Base-by-base conservation (phyloP, 148 eudicot genomes). In the Rhododendron henanense region DNA sequence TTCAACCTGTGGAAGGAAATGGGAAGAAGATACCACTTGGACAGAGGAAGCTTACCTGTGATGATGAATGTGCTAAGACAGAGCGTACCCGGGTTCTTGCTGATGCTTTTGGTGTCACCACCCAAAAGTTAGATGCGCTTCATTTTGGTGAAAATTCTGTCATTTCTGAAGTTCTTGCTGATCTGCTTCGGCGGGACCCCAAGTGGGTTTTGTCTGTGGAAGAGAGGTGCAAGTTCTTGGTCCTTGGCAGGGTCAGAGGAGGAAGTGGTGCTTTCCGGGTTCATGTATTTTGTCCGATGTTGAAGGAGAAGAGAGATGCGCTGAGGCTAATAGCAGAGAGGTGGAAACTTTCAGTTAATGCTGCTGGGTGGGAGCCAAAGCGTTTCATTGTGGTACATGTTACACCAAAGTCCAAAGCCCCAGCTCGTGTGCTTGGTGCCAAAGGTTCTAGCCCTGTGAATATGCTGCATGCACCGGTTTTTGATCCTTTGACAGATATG, bases 351-450 rank as follows among this genome's bases (percentile, higher is more conserved):
- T 71, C 94, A 1, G 86, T 97, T 23, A 93, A 85, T 87, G 89
- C 98, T 80, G 98, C 94, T 82, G 98, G 99, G 51, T 92, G 99
- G 98, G 99, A 97, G 91, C 99, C 99, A 28, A 97, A 91, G 85
- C 92, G 98, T 57, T 97, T 97, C 73, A 81, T 97, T 13, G 93
- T 92, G 76, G 89, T 95, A 78, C 96, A 95, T 83, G 98, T 92
- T 78, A 94, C 98, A 11, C 85, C 90, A 1, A 95, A 93, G 87
- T 95, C 96, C 71, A 95, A 93, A 88, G 87, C 93, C 28, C 99
- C 99, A 65, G 85, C 94, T 78, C 95, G 98, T 35, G 85, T 95
- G 23, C 88, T 97, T 81, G 94, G 96, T 50, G 90, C 90, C n/a
- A 95, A 93, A 89, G 95, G 94, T 51, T 76, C 90, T 28, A 79